Conservation (phyloP, 306 rosid species). For the Luffa aegyptiaca region DNA sequence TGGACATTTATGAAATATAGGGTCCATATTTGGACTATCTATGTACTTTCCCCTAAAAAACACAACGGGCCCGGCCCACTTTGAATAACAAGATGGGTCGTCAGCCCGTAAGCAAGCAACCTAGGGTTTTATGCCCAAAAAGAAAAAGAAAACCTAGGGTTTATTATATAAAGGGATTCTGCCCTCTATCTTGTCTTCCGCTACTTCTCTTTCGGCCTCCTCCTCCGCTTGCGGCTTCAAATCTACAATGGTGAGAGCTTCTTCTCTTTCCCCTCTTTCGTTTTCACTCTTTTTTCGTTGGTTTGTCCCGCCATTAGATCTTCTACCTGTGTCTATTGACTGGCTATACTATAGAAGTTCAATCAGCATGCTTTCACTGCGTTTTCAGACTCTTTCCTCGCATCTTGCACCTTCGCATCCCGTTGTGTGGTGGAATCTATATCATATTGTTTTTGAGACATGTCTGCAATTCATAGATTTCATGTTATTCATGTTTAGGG, state of each 20-base stretch:
- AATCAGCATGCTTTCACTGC: not conserved
- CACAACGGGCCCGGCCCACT: not conserved
- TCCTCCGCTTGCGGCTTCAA: not conserved
- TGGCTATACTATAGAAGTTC: not conserved
- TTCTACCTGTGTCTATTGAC: not conserved
- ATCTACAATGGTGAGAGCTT: not conserved
- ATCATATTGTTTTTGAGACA: not conserved
- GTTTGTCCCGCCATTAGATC: not conserved
- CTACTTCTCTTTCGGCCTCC: not conserved
- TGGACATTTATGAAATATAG: too few species aligned
- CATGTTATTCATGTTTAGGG: not conserved
- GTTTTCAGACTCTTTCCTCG: not conserved
- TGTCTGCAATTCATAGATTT: not conserved
- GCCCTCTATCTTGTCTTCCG: not conserved
- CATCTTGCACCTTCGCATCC: not conserved
- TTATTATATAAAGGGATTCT: not conserved
- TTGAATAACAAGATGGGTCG: not conserved
- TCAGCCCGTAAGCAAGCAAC: not conserved
- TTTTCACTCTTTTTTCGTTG: not conserved
- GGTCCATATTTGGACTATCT: too few species aligned
- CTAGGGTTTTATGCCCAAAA: not conserved
- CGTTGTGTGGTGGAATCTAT: not conserved
- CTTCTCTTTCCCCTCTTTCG: not conserved
- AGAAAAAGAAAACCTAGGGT: not conserved
- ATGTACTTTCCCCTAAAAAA: too few species aligned